phyloP scores from a whole-genome alignment of 1,284 basidiomycete species.

The Cutaneotrichosporon sp. region DNA sequence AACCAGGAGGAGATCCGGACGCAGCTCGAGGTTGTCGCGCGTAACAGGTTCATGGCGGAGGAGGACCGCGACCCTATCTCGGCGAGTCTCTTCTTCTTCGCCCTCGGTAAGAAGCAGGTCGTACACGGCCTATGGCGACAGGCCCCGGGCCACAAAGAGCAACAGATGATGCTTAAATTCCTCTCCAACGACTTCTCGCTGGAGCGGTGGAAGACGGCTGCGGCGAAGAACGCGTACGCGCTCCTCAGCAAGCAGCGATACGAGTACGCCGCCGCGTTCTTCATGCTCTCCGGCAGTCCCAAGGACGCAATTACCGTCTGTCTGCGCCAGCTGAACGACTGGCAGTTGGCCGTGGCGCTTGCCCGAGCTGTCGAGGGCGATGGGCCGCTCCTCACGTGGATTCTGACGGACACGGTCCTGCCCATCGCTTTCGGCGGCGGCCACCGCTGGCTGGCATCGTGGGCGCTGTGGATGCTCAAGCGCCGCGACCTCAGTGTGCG shows the following conservation, averaged over 20 bases:
- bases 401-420: conserved; percentile 73
- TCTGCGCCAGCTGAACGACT: conserved; percentile 81
- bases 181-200: conserved; percentile 85
- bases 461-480: conserved; percentile 91
- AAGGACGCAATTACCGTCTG: conserved; percentile 93
- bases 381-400: conserved; percentile 71
- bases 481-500: conserved; percentile 77
- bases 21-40: conserved; percentile 85
- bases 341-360: conserved; percentile 84
- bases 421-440: conserved; percentile 81
- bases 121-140: conserved; percentile 96
- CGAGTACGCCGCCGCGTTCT: conserved; percentile 96
- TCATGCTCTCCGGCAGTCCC: conserved; percentile 83
- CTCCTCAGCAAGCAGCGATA: conserved; percentile 89
- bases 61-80: conserved; percentile 83
- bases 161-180: conserved; percentile 87
- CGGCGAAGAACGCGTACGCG: conserved; percentile 95
- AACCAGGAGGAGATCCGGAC: conserved; percentile 70
- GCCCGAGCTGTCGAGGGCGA: conserved; percentile 79
- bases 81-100: conserved; percentile 93
- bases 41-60: conserved; percentile 85
- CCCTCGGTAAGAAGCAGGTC: conserved; percentile 85
- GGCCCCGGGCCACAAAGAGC: conserved; percentile 90
- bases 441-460: conserved; percentile 93
- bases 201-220: conserved; percentile 86